phyloP scores from a whole-genome alignment of 2,329 filamentous ascomycete genomes.

The Phyllosticta capitalensis region DNA sequence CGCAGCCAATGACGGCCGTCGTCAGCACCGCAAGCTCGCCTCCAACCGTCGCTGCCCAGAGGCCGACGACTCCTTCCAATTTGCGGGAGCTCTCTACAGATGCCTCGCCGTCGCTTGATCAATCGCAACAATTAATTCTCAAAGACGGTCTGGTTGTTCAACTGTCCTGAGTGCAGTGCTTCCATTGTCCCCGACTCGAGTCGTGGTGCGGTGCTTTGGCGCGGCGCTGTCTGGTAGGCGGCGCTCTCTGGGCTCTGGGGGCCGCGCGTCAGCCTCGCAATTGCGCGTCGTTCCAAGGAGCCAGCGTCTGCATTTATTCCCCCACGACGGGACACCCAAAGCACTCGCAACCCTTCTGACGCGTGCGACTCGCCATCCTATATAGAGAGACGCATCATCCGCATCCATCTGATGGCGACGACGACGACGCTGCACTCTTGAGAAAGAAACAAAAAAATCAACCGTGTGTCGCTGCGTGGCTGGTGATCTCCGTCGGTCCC shows the following conservation, averaged over 20 bases:
- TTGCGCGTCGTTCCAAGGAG: neutral
- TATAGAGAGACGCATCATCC: neutral
- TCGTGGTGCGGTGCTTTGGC: too few relatives aligned
- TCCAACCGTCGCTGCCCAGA: neutral
- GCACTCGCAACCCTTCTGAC: too few relatives aligned
- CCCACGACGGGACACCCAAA: neutral
- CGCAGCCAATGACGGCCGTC: neutral
- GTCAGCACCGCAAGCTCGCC: neutral
- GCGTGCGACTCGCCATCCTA: neutral
- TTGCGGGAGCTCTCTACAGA: too few relatives aligned
- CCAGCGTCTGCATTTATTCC: neutral
- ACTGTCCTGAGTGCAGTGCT: too few relatives aligned
- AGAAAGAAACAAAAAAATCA: neutral
- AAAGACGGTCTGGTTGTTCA: too few relatives aligned
- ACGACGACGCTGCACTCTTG: neutral
- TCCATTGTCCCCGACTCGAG: too few relatives aligned
- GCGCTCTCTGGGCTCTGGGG: neutral
- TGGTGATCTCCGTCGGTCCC: neutral
- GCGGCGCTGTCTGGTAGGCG: too few relatives aligned
- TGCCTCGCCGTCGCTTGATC: too few relatives aligned
- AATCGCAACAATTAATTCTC: too few relatives aligned
- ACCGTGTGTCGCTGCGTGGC: neutral
- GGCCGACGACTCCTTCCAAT: neutral
- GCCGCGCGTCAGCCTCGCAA: neutral
- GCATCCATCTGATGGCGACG: neutral